Evolutionary conservation across 2,329 filamentous ascomycete genomes (phyloP).

Genomic region (Fusarium protoensiforme): DNA sequence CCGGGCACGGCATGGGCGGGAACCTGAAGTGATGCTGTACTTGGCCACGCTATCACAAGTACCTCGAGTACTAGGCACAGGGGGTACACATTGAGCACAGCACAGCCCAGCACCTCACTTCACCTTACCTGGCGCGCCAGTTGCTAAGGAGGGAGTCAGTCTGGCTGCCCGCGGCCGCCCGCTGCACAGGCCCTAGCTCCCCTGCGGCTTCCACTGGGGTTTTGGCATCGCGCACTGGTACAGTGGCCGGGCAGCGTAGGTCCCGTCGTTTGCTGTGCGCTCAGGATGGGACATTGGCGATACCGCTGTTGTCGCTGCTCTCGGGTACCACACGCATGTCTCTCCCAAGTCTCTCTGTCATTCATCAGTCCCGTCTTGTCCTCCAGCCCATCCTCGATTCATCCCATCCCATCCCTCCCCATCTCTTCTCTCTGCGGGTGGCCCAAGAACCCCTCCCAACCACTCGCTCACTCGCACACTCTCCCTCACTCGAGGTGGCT

Average conservation of each 20-base stretch:
- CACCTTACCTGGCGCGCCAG: not conserved
- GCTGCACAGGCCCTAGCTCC: constrained; percentile 9
- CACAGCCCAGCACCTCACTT: not conserved
- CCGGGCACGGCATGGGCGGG: constrained; percentile 9
- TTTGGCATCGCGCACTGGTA: constrained; percentile 11
- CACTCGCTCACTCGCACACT: not conserved
- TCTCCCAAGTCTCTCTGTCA: constrained; percentile 15
- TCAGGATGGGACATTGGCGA: constrained; percentile 10
- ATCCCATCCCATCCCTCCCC: not conserved
- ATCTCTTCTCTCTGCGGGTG: constrained; percentile 1
- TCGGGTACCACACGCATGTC: constrained; percentile 20
- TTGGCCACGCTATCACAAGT: not conserved
- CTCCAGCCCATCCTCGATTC: not conserved
- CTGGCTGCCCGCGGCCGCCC: constrained; percentile 3
- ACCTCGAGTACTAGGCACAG: not conserved
- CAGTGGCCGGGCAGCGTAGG: constrained; percentile 11
- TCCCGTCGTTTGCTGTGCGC: constrained; percentile 1
- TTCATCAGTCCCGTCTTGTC: not conserved
- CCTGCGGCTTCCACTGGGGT: constrained; percentile 1
- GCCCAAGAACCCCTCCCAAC: constrained; percentile 10
- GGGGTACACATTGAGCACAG: not conserved
- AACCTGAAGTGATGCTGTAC: not conserved
- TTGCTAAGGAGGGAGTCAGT: not conserved
- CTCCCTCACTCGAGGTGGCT: not conserved
- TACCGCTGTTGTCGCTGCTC: constrained; percentile 4